Conservation (phyloP, 108 stramenopile species). For the Epithemia pelagica region DNA sequence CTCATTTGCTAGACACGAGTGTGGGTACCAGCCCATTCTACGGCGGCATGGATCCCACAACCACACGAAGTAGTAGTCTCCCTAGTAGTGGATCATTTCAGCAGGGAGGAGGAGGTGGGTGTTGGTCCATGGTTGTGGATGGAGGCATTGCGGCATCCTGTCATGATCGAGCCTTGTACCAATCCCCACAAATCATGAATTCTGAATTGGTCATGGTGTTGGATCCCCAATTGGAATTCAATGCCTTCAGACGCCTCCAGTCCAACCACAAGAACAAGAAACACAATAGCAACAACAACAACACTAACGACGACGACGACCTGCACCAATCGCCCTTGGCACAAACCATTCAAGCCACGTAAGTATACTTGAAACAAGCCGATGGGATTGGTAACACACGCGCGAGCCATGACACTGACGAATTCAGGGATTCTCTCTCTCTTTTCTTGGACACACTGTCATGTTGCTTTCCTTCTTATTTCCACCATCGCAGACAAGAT, state of each 20-base stretch:
- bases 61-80: background rate
- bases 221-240: slow-evolving; percentile 34
- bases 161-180: slow-evolving; percentile 47
- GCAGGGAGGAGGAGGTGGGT: background rate
- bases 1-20: background rate
- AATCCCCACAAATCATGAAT: slow-evolving; percentile 21
- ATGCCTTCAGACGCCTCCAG: slow-evolving; percentile 3
- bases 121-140: slow-evolving; percentile 77
- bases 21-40: background rate
- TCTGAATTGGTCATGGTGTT: slow-evolving; percentile 44
- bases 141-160: slow-evolving; percentile 35
- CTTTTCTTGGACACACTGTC: no score
- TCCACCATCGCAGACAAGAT: slow-evolving; percentile 32
- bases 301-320: no score
- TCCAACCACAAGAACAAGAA: background rate
- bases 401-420: slow-evolving; percentile 4
- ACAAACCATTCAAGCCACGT: background rate
- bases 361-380: no score
- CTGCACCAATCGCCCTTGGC: background rate
- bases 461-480: background rate
- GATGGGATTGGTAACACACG: no score
- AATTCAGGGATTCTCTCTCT: slow-evolving; percentile 9
- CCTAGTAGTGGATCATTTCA: background rate
- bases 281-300: no score
- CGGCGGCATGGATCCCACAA: background rate